Evolutionary conservation across 176 grass and related monocot genomes (phyloP).

Genomic region (Zizania latifolia): DNA sequence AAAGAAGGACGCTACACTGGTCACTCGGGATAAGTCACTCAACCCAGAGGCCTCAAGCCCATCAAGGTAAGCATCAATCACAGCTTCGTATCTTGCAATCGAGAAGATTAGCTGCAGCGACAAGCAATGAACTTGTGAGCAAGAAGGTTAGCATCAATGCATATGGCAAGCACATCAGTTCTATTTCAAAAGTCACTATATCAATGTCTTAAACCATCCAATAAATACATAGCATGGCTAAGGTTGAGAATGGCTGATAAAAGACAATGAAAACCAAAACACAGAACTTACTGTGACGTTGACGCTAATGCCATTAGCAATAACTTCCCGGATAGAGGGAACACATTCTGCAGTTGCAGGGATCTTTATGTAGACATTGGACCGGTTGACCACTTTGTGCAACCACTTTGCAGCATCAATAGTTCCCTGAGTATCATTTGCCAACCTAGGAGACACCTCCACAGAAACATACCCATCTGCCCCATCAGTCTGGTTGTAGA

Average conservation of each 20-base stretch:
- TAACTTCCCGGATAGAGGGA: slow-evolving; percentile 86
- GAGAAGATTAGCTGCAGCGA: slow-evolving; percentile 91
- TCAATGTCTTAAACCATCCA: not conserved
- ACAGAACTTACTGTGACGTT: slow-evolving; percentile 83
- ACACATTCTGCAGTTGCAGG: slow-evolving; percentile 95
- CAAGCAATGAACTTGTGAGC: slow-evolving; percentile 20
- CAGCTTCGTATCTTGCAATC: slow-evolving; percentile 86
- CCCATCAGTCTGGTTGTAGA: slow-evolving; percentile 72
- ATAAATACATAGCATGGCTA: not conserved
- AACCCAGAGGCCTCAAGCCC: slow-evolving; percentile 90
- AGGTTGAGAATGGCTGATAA: no score
- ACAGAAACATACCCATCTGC: slow-evolving; percentile 97
- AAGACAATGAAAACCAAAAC: not conserved
- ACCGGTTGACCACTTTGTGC: slow-evolving; percentile 71
- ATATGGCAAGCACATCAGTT: slow-evolving; percentile 6
- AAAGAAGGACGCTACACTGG: slow-evolving; percentile 97
- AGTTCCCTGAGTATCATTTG: slow-evolving; percentile 87
- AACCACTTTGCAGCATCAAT: slow-evolving; percentile 95
- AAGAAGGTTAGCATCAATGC: not conserved
- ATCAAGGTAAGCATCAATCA: slow-evolving; percentile 95
- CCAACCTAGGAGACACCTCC: slow-evolving; percentile 89
- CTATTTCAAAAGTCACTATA: not conserved
- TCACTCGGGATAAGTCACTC: slow-evolving; percentile 83
- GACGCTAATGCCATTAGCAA: slow-evolving; percentile 86
- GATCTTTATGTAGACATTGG: slow-evolving; percentile 98